Conservation (phyloP, 2,329 filamentous ascomycete species). For the Ilyonectria destructans region DNA sequence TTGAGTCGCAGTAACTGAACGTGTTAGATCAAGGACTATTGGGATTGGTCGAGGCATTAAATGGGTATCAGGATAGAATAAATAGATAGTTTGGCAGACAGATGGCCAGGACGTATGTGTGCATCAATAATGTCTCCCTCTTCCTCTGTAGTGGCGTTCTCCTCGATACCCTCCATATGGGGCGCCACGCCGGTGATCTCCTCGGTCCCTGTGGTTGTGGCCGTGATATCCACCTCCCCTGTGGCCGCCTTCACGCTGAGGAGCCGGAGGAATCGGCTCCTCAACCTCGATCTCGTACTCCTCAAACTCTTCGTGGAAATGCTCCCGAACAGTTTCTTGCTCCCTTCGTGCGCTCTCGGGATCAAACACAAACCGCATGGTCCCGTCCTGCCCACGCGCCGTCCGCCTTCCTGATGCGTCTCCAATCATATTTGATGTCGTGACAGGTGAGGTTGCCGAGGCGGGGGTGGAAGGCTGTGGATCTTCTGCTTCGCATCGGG, state of each 20-base stretch:
- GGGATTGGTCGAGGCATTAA: not conserved
- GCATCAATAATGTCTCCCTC: slow-evolving; percentile 53
- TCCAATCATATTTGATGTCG: slow-evolving; percentile 57
- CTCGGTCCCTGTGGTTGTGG: slow-evolving; percentile 52
- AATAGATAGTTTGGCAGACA: slow-evolving; percentile 6
- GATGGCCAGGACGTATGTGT: not conserved
- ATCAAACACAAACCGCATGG: slow-evolving; percentile 92
- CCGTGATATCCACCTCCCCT: slow-evolving; percentile 52
- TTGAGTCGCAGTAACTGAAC: not conserved
- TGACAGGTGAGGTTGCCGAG: slow-evolving; percentile 57
- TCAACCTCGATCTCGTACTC: slow-evolving; percentile 87
- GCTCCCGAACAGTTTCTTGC: slow-evolving; percentile 76
- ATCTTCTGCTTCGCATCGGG: slow-evolving; percentile 64
- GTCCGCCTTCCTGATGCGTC: slow-evolving; percentile 52
- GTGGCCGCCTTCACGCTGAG: slow-evolving; percentile 44
- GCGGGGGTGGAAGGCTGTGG: slow-evolving; percentile 53
- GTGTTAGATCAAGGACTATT: not conserved
- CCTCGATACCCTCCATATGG: slow-evolving; percentile 56
- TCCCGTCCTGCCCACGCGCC: slow-evolving; percentile 74
- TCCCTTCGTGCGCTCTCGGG: slow-evolving; percentile 82
- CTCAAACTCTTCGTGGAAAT: slow-evolving; percentile 82
- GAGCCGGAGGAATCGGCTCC: slow-evolving; percentile 64
- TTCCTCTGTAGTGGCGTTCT: slow-evolving; percentile 54
- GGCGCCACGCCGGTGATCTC: slow-evolving; percentile 53
- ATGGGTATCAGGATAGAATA: slow-evolving; percentile 19